phyloP scores from a whole-genome alignment of 1,284 basidiomycete species.

The Malassezia obtusa region DNA sequence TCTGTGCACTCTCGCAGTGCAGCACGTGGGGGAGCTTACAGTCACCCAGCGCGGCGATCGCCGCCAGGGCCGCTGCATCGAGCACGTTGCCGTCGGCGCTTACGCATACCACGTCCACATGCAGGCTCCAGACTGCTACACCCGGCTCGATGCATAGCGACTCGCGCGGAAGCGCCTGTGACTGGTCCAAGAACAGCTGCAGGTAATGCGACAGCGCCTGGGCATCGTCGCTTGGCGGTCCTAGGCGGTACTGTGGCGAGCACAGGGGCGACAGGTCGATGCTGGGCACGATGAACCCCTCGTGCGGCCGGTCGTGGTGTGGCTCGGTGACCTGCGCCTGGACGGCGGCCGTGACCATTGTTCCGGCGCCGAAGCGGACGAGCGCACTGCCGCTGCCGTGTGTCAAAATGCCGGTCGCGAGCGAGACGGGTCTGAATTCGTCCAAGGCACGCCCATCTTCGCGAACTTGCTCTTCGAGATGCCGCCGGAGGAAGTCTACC shows the following conservation, averaged over 20 bases:
- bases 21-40: slow-evolving; percentile 65
- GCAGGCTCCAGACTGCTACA: slow-evolving; percentile 78
- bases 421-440: not conserved
- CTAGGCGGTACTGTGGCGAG: slow-evolving; percentile 83
- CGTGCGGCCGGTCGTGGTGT: slow-evolving; percentile 2
- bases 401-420: slow-evolving; percentile 3
- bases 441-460: slow-evolving; percentile 14
- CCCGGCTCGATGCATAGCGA: slow-evolving; percentile 69
- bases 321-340: slow-evolving; percentile 7
- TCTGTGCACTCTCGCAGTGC: slow-evolving; percentile 57
- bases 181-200: slow-evolving; percentile 56
- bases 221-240: slow-evolving; percentile 58
- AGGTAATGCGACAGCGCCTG: slow-evolving; percentile 25
- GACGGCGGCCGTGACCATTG: slow-evolving; percentile 14
- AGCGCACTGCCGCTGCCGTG: slow-evolving; percentile 12
- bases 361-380: slow-evolving; percentile 11
- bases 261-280: slow-evolving; percentile 84
- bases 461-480: slow-evolving; percentile 12
- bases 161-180: slow-evolving; percentile 54
- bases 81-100: slow-evolving; percentile 94
- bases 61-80: slow-evolving; percentile 77
- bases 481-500: slow-evolving; percentile 9
- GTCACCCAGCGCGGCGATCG: slow-evolving; percentile 72
- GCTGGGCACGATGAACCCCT: slow-evolving; percentile 54
- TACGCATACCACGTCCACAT: slow-evolving; percentile 85